Conservation (phyloP, 805 yeast genomes). For the Kazachstania africana region DNA sequence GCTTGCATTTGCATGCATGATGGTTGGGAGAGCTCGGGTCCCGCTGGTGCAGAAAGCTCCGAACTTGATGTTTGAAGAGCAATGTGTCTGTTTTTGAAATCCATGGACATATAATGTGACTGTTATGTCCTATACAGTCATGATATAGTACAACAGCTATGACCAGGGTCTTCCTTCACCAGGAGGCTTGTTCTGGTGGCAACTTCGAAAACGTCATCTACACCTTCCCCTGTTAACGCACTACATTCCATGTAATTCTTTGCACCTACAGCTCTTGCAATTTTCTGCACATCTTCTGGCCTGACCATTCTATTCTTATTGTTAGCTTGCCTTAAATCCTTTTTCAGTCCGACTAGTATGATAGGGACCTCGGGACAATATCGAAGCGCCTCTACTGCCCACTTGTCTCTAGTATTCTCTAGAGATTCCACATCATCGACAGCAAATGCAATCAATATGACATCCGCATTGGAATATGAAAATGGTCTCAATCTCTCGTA, state of each 20-base stretch:
- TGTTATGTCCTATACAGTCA: too few relatives aligned
- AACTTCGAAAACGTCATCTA: constrained; percentile 83
- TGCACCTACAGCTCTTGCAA: constrained; percentile 74
- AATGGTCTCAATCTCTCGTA: constrained; percentile 82
- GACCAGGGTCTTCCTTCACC: constrained; percentile 35
- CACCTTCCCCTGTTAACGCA: constrained; percentile 88
- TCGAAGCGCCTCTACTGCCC: constrained; percentile 75
- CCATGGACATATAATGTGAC: too few relatives aligned
- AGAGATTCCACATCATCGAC: constrained; percentile 76
- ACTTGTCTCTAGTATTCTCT: constrained; percentile 69
- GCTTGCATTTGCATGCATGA: too few relatives aligned
- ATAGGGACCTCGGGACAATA: constrained; percentile 76
- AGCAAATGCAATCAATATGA: constrained; percentile 77
- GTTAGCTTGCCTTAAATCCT: constrained; percentile 45
- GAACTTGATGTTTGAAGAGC: too few relatives aligned
- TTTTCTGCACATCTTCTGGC: constrained; percentile 45
- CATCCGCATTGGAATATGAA: constrained; percentile 79
- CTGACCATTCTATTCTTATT: constrained; percentile 40
- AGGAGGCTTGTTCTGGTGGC: constrained; percentile 78
- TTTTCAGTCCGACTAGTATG: constrained; percentile 72
- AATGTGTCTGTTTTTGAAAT: too few relatives aligned
- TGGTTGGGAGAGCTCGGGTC: too few relatives aligned
- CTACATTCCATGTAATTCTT: constrained; percentile 77
- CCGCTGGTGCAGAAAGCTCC: too few relatives aligned
- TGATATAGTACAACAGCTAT: constrained; percentile 26